Conservation (phyloP, 768 basidiomycete genomes). For the Russula sp. region DNA sequence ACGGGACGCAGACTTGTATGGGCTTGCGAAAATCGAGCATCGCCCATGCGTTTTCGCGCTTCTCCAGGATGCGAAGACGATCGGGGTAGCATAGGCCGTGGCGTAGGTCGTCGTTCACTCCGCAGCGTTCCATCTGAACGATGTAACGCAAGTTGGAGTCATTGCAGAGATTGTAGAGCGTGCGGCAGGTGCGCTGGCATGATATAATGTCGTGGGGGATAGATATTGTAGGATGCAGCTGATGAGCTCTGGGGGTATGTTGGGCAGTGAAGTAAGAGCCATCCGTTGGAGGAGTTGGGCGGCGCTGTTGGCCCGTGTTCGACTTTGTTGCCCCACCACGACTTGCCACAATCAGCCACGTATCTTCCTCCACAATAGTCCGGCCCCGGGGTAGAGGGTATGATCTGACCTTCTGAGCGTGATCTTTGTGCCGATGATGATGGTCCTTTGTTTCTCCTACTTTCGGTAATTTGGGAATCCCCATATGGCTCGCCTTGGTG, state of each 20-base stretch:
- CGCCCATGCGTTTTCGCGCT: constrained; percentile 25
- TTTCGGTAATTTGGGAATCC: background rate
- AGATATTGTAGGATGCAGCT: constrained; percentile 15
- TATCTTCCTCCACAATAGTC: background rate
- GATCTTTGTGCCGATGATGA: background rate
- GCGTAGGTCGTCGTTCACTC: constrained; percentile 18
- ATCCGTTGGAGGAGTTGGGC: too few species aligned
- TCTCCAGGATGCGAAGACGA: constrained; percentile 18
- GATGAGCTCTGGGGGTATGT: constrained; percentile 23
- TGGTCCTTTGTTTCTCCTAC: background rate
- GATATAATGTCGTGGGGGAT: constrained; percentile 17
- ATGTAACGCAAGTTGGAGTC: constrained; percentile 20
- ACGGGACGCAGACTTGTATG: constrained; percentile 17
- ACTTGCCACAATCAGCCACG: background rate
- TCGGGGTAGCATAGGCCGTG: constrained; percentile 14
- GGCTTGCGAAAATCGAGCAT: constrained; percentile 14
- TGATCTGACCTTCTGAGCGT: background rate
- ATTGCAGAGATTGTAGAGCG: constrained; percentile 5
- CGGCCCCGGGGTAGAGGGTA: background rate
- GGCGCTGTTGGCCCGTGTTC: too few species aligned
- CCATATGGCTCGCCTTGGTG: background rate
- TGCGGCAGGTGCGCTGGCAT: constrained; percentile 17
- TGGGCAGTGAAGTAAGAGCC: constrained; percentile 15
- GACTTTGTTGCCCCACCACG: too few species aligned
- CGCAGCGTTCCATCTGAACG: constrained; percentile 24